These are phyloP conservation scores for Drosera spatulata DNA, from an alignment of 179 eudicot species.

Conservation along the genomic window DNA sequence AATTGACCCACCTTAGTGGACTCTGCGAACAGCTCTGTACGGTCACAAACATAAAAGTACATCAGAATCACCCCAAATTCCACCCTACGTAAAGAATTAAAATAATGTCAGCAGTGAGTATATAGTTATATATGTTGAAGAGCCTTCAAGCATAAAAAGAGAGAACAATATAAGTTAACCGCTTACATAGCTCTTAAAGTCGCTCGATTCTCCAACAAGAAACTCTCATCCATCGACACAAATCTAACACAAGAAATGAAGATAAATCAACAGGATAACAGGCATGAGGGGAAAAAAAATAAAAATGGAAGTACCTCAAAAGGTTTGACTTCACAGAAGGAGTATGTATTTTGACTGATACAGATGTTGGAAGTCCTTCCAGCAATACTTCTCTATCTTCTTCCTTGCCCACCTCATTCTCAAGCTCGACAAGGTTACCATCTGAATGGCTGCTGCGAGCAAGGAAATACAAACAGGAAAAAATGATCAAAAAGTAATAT, in stretches of 20 bases:
- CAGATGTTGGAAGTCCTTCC: conserved; percentile 77
- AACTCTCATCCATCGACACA: conserved; percentile 79
- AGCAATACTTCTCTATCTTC: conserved; percentile 76
- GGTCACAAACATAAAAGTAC: conserved; percentile 69
- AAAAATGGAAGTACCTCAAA: conserved; percentile 38
- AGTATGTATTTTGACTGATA: conserved; percentile 40
- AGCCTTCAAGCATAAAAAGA: not conserved
- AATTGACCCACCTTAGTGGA: conserved; percentile 46
- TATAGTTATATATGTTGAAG: not conserved
- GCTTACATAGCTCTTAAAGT: conserved; percentile 88
- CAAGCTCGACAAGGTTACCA: conserved; percentile 69
- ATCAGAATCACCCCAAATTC: conserved; percentile 56
- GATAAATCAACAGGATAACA: not conserved
- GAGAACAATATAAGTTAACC: not conserved
- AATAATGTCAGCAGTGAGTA: not conserved
- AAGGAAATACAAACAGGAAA: conserved; percentile 3
- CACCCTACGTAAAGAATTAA: conserved; percentile 28
- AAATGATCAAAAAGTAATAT: no score
- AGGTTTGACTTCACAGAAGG: conserved; percentile 54
- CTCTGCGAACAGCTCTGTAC: conserved; percentile 49
- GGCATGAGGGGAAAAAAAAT: not conserved
- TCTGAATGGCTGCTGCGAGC: conserved; percentile 69
- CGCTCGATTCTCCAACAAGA: conserved; percentile 77
- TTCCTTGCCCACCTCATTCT: conserved; percentile 57
- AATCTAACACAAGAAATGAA: conserved; percentile 33